A percentile compares a stretch with the other conserved stretches of the same genome.
Evolutionary conservation across 2,329 filamentous ascomycete genomes (phyloP).

Genomic region (Trichoderma koningii): DNA sequence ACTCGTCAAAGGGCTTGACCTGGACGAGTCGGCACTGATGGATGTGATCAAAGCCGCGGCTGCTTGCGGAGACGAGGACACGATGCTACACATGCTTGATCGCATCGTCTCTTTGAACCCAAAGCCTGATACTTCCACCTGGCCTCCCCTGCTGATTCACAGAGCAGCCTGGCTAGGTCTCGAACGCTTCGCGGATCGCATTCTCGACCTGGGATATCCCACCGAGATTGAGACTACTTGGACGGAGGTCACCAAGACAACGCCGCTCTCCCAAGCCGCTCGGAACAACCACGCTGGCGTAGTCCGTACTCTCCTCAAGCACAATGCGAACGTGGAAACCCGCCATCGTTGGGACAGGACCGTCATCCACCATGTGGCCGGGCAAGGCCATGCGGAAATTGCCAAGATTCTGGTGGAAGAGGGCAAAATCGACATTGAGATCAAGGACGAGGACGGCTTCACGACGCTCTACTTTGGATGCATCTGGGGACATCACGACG

Average conservation of each 20-base stretch:
- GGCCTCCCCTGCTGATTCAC: conserved; percentile 23
- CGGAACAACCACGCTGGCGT: conserved; percentile 23
- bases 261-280: conserved; percentile 26
- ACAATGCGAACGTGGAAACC: conserved; percentile 16
- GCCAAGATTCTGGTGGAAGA: conserved; percentile 27
- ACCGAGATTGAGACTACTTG: conserved; percentile 10
- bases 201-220: conserved; percentile 23
- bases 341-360: conserved; percentile 4
- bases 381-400: conserved; percentile 21
- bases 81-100: conserved; percentile 26
- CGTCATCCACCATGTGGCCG: conserved; percentile 24
- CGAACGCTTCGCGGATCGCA: conserved; percentile 25
- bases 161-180: conserved; percentile 26
- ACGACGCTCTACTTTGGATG: conserved; percentile 27
- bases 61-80: conserved; percentile 18
- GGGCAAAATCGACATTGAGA: conserved; percentile 23
- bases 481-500: conserved; percentile 26
- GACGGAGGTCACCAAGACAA: conserved; percentile 6
- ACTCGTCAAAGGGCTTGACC: conserved; percentile 11
- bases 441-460: conserved; percentile 13
- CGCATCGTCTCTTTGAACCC: conserved; percentile 7
- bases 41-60: conserved; percentile 24
- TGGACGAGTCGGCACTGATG: conserved; percentile 8
- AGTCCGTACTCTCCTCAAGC: conserved; percentile 22
- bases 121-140: conserved; percentile 1